phyloP scores from a whole-genome alignment of 768 basidiomycete genomes.

The Piloderma croceum region DNA sequence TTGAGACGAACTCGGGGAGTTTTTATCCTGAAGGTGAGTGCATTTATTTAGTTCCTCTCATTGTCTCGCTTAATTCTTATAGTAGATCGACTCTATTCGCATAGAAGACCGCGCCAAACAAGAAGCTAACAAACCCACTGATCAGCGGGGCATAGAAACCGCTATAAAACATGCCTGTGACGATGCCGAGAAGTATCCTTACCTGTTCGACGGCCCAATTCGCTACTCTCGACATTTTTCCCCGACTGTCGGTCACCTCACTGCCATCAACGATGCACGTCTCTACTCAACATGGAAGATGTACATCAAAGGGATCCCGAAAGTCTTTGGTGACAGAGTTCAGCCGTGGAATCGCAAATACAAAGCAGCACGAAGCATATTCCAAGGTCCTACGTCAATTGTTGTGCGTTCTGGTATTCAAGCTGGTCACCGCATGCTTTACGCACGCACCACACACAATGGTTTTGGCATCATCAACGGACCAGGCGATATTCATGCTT shows the following conservation, averaged over 20 bases:
- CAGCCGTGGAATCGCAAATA: constrained; percentile 68
- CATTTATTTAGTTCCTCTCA: too few relatives aligned
- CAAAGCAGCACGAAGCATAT: constrained; percentile 68
- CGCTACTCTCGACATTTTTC: constrained; percentile 69
- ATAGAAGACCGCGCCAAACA: too few relatives aligned
- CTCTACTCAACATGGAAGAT: constrained; percentile 81
- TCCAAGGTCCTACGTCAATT: constrained; percentile 52
- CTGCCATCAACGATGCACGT: constrained; percentile 53
- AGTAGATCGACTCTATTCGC: constrained; percentile 56
- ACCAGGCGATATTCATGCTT: constrained; percentile 40
- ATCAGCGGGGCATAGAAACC: too few relatives aligned
- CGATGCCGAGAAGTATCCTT: constrained; percentile 40
- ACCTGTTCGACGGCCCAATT: constrained; percentile 69
- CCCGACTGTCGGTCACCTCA: constrained; percentile 60
- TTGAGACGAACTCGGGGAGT: constrained; percentile 48
- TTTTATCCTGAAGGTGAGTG: constrained; percentile 62
- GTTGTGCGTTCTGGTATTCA: constrained; percentile 67
- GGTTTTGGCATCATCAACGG: constrained; percentile 54
- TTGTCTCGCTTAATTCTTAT: neutral
- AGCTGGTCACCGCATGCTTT: constrained; percentile 68
- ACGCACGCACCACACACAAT: constrained; percentile 60
- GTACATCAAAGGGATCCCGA: constrained; percentile 53
- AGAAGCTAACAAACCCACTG: too few relatives aligned
- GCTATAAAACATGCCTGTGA: too few relatives aligned
- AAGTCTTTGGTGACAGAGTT: constrained; percentile 52